Evolutionary conservation across 257 asterid genomes (phyloP), one percentile per base, ranked within the genome.

Genomic region (Primulina eburnea): DNA sequence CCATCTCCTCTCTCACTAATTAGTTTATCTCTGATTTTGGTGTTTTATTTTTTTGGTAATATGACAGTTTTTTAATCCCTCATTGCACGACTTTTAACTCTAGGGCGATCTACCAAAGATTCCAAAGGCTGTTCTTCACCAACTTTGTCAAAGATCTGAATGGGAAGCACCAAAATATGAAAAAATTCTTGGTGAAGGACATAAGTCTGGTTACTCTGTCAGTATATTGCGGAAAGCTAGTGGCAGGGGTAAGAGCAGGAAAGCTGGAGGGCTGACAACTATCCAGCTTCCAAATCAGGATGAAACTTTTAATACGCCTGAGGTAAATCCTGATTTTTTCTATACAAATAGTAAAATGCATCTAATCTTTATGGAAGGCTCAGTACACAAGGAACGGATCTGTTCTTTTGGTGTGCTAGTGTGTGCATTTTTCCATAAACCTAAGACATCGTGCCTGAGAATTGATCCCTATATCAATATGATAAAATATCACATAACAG

Each of bases 81-180:
- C 73, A 32, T 60, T 60, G 73, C 70, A 38, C 78, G 72, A 53
- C 58, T 38, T 73, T 50, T 69, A 68, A 73, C 56, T 62, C 35
- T 72, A 93, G 99, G 97, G 97, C 70, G 97, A 93, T 78, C 91
- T 87, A 29, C 76, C 76, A 73, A 93, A 87, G 85, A 85, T 81
- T 64, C 99, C 99, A 21, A 93, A 93, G 90, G 99, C 97, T 79
- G 79, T 93, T 78, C 99, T 93, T 80, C 99, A 93, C 64, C 99
- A 93, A 74, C 92, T 90, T 83, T 90, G 97, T 82, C 96, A 90
- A 84, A 90, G 76, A 84, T 90, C 90, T 68, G 96, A 94, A 21
- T 93, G 99, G 99, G 99, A 87, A 72, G 97, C 97, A 16, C 99
- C 97, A 70, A 93, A 85, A 80, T 93, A 87, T 76, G 85, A 81